Conservation (phyloP, 805 yeast species). For the Yamadazyma insecticola region DNA sequence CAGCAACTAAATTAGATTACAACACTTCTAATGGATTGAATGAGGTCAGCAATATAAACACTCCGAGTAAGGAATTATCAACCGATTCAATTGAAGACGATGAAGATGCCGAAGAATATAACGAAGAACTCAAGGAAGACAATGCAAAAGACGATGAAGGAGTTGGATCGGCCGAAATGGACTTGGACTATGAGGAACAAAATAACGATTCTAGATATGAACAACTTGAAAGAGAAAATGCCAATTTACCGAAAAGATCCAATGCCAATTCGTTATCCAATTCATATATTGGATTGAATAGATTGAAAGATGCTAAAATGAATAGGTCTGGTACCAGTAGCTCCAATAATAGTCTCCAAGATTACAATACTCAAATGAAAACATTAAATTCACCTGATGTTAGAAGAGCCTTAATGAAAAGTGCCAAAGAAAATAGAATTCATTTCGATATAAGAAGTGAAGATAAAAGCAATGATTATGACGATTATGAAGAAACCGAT, state of each 20-base stretch:
- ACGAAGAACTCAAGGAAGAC: too few species aligned
- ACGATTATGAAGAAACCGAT: not conserved
- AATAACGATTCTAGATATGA: too few species aligned
- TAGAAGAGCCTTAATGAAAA: constrained; percentile 11
- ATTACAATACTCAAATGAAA: constrained; percentile 1
- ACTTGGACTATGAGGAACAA: too few species aligned
- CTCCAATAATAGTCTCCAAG: not conserved
- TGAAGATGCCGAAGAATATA: too few species aligned
- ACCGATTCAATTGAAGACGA: too few species aligned
- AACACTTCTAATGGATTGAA: too few species aligned
- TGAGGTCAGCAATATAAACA: too few species aligned
- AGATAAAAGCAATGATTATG: constrained; percentile 1
- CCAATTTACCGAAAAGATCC: constrained; percentile 32
- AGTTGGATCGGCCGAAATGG: too few species aligned
- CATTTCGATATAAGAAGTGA: constrained; percentile 1
- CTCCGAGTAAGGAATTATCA: too few species aligned
- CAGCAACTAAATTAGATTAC: too few species aligned
- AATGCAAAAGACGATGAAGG: too few species aligned
- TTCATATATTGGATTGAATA: constrained; percentile 35
- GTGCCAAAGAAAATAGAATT: constrained; percentile 3
- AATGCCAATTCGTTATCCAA: constrained; percentile 23
- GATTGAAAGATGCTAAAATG: constrained; percentile 27
- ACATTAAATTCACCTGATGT: constrained; percentile 22
- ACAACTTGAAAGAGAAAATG: constrained; percentile 14
- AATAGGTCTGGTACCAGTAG: constrained; percentile 5